Conservation (phyloP, 345 rosid species). For the Citrus trifoliata region DNA sequence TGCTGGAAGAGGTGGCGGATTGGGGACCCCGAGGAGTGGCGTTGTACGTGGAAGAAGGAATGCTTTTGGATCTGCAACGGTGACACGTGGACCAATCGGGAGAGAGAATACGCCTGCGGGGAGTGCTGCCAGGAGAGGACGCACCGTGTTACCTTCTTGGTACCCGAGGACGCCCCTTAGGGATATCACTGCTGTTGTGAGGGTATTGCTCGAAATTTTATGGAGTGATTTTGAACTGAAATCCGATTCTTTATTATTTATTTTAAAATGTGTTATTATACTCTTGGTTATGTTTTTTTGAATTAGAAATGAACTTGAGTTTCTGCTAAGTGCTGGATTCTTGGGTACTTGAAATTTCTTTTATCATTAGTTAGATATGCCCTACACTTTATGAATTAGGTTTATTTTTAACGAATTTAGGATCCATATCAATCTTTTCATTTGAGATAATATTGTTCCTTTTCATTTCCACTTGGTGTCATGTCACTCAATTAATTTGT, state of each 20-base stretch:
- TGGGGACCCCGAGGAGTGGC: constrained; percentile 39
- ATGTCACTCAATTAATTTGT: neutral
- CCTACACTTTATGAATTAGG: no score
- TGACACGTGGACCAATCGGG: constrained; percentile 15
- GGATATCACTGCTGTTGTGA: constrained; percentile 53
- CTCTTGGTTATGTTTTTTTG: neutral
- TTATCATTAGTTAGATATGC: neutral
- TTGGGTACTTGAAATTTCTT: neutral
- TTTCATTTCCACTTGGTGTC: neutral
- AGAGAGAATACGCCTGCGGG: constrained; percentile 41
- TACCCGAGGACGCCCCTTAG: constrained; percentile 83
- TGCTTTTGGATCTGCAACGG: constrained; percentile 8
- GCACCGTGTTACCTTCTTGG: constrained; percentile 67
- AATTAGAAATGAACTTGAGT: neutral
- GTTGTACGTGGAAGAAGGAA: constrained; percentile 23
- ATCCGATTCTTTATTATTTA: neutral
- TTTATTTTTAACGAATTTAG: neutral
- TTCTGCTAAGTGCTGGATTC: neutral
- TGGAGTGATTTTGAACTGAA: neutral
- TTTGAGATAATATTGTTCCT: neutral
- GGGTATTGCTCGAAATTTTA: constrained; percentile 39
- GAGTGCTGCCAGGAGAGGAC: constrained; percentile 27
- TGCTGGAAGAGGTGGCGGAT: constrained; percentile 17
- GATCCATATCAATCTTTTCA: neutral
- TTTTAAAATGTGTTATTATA: neutral